Evolutionary conservation across 2,329 filamentous ascomycete genomes (phyloP), one percentile per base, ranked within the genome.

Genomic region (Fusarium buharicum): DNA sequence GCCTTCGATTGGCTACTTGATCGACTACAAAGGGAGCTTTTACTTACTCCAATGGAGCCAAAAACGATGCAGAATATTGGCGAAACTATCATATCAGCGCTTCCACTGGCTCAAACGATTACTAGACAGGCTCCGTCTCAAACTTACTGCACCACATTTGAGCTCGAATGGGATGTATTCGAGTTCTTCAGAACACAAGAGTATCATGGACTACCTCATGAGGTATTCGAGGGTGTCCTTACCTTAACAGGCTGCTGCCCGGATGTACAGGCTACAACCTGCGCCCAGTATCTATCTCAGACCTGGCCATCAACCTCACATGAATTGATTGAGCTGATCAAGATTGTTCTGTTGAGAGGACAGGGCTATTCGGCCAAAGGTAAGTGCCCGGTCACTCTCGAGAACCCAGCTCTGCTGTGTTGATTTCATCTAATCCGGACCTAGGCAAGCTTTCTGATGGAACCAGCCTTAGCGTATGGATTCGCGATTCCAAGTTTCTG

Each of bases 211-310:
- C 33, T 0, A 4, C 30, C 37, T 7, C 28, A 43, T 10, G 17
- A 41, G 14, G 47, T 37, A 8, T 24, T 48, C 6, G 30, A 47
- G 13, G 27, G 24, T 2, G 43, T 51, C 4, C 47, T 56, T 4
- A 56, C 53, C 4, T 8, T 56, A n/a, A 56, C 53, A 24, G 53
- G 53, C 3, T 47, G 33, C 11, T 30, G 11, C 2, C 6, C 13
- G 12, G 47, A 56, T 31, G 53, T 47, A 11, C 47, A 56, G 13
- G 48, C 53, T 11, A 16, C 22, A 12, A 56, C 47, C 8, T 56
- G 53, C 11, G 30, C 36, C 10, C 47, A 51, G 12, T 56, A 56
- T 11, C 9, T 56, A 2, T n/a, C 12, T 4, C 53, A 51, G 17
- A 56, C 47, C 17, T 56, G 53, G 55, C 55, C 55, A 9, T 17